A percentile compares a stretch with the other conserved stretches of the same genome.
These are phyloP conservation scores for Calonectria hongkongensis DNA, from an alignment of 2,329 filamentous ascomycete genomes.

Conservation along the genomic window DNA sequence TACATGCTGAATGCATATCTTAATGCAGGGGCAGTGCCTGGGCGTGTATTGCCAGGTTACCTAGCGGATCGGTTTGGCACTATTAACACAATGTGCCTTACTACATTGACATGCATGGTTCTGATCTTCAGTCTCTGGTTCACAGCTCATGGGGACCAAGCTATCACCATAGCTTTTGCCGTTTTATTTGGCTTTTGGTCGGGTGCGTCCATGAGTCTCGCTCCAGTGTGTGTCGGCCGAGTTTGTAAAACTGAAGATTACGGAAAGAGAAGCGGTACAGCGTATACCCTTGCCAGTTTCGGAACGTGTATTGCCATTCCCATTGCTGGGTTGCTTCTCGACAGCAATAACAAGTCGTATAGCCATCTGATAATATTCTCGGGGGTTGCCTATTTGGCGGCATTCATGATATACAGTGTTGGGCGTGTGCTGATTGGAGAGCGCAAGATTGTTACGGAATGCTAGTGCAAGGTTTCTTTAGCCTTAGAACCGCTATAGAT, in stretches of 20 bases:
- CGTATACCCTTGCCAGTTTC: conserved; percentile 81
- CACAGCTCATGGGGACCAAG: conserved; percentile 60
- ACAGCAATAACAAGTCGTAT: conserved; percentile 30
- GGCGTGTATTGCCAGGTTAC: conserved; percentile 78
- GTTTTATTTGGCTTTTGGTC: conserved; percentile 82
- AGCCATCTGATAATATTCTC: conserved; percentile 36
- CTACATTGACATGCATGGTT: conserved; percentile 67
- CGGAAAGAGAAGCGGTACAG: conserved; percentile 81
- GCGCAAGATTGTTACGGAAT: not conserved
- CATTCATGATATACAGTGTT: conserved; percentile 27
- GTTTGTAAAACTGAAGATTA: conserved; percentile 82
- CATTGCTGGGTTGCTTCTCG: conserved; percentile 68
- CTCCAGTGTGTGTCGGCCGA: conserved; percentile 83
- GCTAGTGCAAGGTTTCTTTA: not conserved
- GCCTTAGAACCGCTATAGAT: too few relatives aligned
- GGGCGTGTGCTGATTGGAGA: not conserved
- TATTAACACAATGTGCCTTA: conserved; percentile 81
- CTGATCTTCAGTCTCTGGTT: conserved; percentile 78
- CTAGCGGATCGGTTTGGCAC: conserved; percentile 80
- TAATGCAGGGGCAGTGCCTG: conserved; percentile 81
- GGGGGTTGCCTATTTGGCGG: conserved; percentile 29
- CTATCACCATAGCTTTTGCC: conserved; percentile 76
- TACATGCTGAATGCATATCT: conserved; percentile 82
- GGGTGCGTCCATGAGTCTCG: conserved; percentile 81
- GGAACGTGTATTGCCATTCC: conserved; percentile 74